These are phyloP conservation scores for Trichosporon inkin DNA, from an alignment of 1,284 basidiomycete species.

Conservation along the genomic window DNA sequence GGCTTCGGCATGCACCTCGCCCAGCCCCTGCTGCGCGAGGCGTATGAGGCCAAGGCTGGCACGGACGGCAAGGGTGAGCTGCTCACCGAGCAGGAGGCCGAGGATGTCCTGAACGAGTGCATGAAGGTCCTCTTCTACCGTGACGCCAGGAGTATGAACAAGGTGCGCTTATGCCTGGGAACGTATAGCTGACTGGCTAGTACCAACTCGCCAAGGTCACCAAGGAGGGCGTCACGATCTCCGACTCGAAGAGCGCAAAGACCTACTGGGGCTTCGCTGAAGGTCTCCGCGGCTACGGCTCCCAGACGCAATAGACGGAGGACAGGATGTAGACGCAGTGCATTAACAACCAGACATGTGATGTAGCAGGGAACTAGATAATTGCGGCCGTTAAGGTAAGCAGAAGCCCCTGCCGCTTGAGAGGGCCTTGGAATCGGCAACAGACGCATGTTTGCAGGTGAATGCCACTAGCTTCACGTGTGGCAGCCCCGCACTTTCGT, in stretches of 20 bases:
- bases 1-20: slow-evolving; percentile 96
- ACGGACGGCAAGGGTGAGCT: slow-evolving; percentile 75
- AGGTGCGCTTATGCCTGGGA: slow-evolving; percentile 57
- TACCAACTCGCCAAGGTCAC: slow-evolving; percentile 94
- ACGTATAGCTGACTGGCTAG: slow-evolving; percentile 51
- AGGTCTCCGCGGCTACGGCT: slow-evolving; percentile 62
- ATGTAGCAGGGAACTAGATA: slow-evolving; percentile 3
- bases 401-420: too few species aligned
- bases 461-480: too few species aligned
- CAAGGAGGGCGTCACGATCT: slow-evolving; percentile 69
- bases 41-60: slow-evolving; percentile 52
- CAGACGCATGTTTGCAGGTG: too few species aligned
- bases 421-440: too few species aligned
- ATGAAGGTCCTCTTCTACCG: slow-evolving; percentile 96
- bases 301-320: slow-evolving; percentile 58
- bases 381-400: too few species aligned
- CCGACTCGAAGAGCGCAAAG: slow-evolving; percentile 69
- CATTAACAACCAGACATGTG: slow-evolving; percentile 4
- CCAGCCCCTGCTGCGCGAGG: slow-evolving; percentile 83
- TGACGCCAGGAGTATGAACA: slow-evolving; percentile 92
- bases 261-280: slow-evolving; percentile 93
- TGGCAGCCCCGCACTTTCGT: too few species aligned
- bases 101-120: slow-evolving; percentile 72
- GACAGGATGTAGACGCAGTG: slow-evolving; percentile 3
- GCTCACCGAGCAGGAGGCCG: slow-evolving; percentile 75